These are phyloP conservation scores for Iris macrosiphon DNA, from an alignment of 106 monocot genomes.

Conservation along the genomic window DNA sequence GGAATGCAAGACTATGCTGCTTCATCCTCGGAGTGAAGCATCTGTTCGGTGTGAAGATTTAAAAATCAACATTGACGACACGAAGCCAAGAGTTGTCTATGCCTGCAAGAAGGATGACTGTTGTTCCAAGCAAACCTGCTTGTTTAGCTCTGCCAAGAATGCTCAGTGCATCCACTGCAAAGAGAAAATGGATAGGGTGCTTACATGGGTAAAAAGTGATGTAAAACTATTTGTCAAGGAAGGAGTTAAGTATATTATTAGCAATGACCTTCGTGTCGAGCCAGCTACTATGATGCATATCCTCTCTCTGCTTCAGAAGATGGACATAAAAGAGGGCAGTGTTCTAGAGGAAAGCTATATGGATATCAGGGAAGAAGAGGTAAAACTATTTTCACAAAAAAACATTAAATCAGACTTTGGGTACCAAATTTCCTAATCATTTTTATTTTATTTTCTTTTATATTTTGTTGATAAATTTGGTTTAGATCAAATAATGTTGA, in stretches of 20 bases:
- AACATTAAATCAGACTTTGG: no score
- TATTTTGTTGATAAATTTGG: no score
- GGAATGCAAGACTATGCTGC: conserved; percentile 7
- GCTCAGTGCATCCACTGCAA: neutral
- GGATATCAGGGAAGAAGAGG: no score
- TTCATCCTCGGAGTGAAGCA: no score
- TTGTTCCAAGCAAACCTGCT: neutral
- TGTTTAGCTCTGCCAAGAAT: neutral
- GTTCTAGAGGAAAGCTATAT: no score
- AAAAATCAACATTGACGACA: neutral
- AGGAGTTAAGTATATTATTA: neutral
- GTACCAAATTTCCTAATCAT: no score
- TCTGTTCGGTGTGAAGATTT: no score
- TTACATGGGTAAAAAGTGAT: neutral
- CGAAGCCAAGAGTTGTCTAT: neutral
- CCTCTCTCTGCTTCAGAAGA: neutral
- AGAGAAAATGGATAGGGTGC: neutral
- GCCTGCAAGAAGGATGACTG: neutral
- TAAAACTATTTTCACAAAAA: no score
- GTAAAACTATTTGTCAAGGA: neutral
- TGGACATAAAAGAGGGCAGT: neutral
- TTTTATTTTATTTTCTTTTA: no score
- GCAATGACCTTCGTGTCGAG: neutral
- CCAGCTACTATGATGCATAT: neutral
- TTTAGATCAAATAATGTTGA: no score